These are phyloP conservation scores for Phalaenopsis hybrid DNA, from an alignment of 116 monocot genomes.

Conservation along the genomic window DNA sequence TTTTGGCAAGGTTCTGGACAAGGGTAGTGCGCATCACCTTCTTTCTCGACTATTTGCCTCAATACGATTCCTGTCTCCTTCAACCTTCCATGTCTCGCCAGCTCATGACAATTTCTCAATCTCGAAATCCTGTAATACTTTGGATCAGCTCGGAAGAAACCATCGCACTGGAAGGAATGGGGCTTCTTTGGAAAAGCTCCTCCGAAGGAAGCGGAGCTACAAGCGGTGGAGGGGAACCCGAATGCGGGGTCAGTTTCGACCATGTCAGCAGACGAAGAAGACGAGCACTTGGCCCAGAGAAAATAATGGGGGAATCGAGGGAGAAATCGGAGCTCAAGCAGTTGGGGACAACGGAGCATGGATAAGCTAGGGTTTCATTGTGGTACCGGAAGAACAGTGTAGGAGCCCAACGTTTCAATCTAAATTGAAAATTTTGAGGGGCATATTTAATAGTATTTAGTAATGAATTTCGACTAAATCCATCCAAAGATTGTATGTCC, in stretches of 20 bases:
- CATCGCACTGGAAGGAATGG: background rate
- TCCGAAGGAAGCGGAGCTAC: background rate
- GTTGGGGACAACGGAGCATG: constrained; percentile 10
- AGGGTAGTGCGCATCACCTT: constrained; percentile 16
- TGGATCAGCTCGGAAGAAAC: background rate
- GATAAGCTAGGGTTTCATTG: constrained; percentile 11
- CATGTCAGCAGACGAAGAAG: background rate
- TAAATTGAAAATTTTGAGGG: no score
- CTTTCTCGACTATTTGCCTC: constrained; percentile 20
- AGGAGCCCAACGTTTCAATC: no score
- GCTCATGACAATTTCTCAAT: constrained; percentile 19
- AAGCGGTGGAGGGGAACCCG: background rate
- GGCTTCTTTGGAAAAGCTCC: background rate
- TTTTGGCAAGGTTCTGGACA: background rate
- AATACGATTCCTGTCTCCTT: constrained; percentile 14
- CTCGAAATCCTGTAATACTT: constrained; percentile 9
- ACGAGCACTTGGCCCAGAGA: background rate
- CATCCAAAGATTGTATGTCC: no score
- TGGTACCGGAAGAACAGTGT: no score
- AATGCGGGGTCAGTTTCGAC: background rate
- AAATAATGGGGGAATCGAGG: background rate
- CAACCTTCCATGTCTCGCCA: constrained; percentile 29
- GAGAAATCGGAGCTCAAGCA: constrained; percentile 7
- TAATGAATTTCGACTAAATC: no score
- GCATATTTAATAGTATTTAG: no score